Evolutionary conservation across 108 stramenopile species (phyloP).

Genomic region (Nannochloropsis salina): DNA sequence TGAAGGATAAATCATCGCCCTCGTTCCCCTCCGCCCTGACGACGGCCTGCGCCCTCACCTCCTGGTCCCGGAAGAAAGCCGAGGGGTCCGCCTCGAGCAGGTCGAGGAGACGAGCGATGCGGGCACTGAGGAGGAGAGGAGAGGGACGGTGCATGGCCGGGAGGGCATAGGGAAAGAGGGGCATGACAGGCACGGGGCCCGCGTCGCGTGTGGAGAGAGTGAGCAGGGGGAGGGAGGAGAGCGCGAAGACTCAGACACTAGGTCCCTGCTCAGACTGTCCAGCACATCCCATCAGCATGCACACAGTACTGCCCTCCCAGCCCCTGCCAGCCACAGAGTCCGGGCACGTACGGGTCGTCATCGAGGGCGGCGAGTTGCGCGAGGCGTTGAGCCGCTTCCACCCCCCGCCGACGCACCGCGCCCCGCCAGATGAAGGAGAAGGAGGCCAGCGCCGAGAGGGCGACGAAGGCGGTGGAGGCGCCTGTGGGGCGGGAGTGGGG

Average conservation of each 20-base stretch:
- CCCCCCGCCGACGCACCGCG: background rate
- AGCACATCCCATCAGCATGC: too few species aligned
- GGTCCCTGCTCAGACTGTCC: too few species aligned
- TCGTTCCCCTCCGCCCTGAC: background rate
- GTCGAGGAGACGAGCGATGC: background rate
- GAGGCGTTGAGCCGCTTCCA: background rate
- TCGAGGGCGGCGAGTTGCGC: background rate
- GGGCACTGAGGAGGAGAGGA: background rate
- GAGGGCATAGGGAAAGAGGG: background rate
- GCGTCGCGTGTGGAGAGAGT: too few species aligned
- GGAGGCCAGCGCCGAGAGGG: background rate
- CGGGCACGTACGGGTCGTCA: slow-evolving; percentile 12
- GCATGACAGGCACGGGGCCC: background rate
- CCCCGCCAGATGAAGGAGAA: slow-evolving; percentile 4
- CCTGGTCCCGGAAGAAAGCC: background rate
- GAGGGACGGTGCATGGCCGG: background rate
- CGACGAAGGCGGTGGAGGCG: background rate
- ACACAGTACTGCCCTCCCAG: too few species aligned
- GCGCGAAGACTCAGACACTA: too few species aligned
- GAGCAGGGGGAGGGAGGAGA: too few species aligned
- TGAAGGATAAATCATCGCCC: background rate
- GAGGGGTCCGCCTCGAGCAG: background rate
- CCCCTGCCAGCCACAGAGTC: too few species aligned
- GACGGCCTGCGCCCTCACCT: background rate
- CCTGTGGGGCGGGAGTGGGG: background rate